Base-by-base conservation (phyloP, 129 eudicot genomes). In the Sambucus nigra region DNA sequence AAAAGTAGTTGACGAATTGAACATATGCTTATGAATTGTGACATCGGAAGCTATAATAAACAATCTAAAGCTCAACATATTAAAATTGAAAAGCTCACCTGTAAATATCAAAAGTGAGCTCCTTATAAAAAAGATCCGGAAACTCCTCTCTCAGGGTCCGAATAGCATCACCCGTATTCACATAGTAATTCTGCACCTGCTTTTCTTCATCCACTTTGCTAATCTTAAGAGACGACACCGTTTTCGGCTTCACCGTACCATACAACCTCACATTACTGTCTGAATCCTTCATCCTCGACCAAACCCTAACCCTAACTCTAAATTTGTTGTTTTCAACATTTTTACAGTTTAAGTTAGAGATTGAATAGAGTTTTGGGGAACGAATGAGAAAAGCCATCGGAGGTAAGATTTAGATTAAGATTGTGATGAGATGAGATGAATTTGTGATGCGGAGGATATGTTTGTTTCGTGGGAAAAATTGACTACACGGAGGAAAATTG, bases 81-180 rank as follows among this genome's bases (percentile, higher is more conserved):
- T 24, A 64, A 53, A 63, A n/a, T 5, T 0, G 24, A 40, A 19
- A 45, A 17, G 55, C 4, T 16, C n/a, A 87, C 94, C 96, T 83
- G 88, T 82, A 83, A 31, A 83, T 80, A 42, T 64, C 74, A 55
- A 74, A 87, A 57, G 53, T 76, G 45, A 69, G 83, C 40, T 87
- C 96, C 10, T 59, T 73, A 2, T 80, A 63, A 39, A 87, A 87
- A 24, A 83, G 47, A 16, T 68, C 75, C 21, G 94, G 87, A 63
- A 83, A 66, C 66, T 87, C 96, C 51, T 87, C 89, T 16, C 96
- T 65, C 55, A 83, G 65, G 13, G 81, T 76, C 70, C 96, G 83
- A 83, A 87, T 87, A 3, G 96, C 94, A 61, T 83, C 61, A 9
- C 96, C 96, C 18, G 73, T 71, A 64, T 87, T 87, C 40, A 80